A percentile compares a stretch with the other conserved stretches of the same genome.
These are phyloP conservation scores for Ophiocordyceps camponoti-floridani DNA, from an alignment of 2,329 filamentous ascomycete species.

Conservation along the genomic window DNA sequence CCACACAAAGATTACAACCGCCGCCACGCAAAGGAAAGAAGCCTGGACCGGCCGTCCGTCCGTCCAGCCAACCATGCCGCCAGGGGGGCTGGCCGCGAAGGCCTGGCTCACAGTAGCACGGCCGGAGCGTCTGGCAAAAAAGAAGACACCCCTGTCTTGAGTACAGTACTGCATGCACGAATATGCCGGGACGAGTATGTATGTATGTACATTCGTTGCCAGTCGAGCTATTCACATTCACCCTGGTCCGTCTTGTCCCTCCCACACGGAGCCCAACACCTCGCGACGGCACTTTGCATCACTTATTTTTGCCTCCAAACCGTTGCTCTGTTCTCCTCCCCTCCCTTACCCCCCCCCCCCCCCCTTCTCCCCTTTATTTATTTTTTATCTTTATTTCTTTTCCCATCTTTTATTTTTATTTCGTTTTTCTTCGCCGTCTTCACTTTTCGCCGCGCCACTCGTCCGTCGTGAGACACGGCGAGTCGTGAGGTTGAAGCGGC, in stretches of 20 bases:
- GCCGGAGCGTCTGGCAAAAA: slow-evolving; percentile 5
- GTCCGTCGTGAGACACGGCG: slow-evolving; percentile 1
- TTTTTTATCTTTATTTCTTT: not conserved
- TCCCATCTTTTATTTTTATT: too few species aligned
- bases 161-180: slow-evolving; percentile 1
- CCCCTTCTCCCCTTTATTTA: not conserved
- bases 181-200: not conserved
- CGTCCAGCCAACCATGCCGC: slow-evolving; percentile 5
- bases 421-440: not conserved
- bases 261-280: slow-evolving; percentile 2
- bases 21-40: slow-evolving; percentile 1
- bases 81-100: slow-evolving; percentile 2
- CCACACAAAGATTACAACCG: slow-evolving; percentile 1
- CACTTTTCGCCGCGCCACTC: not conserved
- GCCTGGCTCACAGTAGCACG: slow-evolving; percentile 3
- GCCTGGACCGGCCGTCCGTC: slow-evolving; percentile 4
- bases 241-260: slow-evolving; percentile 2
- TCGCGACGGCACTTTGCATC: slow-evolving; percentile 1
- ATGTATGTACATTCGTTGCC: not conserved
- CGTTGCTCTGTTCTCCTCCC: too few species aligned
- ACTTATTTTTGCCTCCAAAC: slow-evolving; percentile 1
- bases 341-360: too few species aligned
- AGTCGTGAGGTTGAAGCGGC: not conserved
- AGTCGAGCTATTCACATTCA: slow-evolving; percentile 1
- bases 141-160: slow-evolving; percentile 4